These are phyloP conservation scores for Hygrophoropsis aurantiaca DNA, from an alignment of 768 basidiomycete species.

Conservation along the genomic window DNA sequence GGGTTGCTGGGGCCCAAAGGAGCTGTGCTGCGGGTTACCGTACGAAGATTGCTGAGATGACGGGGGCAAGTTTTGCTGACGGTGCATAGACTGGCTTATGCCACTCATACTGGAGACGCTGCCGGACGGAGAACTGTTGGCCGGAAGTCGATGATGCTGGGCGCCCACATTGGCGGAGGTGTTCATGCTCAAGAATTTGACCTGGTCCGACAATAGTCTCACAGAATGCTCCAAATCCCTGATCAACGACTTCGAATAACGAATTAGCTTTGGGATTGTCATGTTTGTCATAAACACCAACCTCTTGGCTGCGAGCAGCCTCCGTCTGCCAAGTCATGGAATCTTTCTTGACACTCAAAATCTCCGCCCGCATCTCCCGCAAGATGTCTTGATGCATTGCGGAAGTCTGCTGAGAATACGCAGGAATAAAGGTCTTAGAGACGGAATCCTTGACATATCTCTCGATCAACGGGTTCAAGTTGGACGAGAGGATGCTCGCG, in stretches of 20 bases:
- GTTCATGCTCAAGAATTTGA: constrained; percentile 75
- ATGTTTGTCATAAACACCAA: constrained; percentile 29
- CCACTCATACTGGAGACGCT: constrained; percentile 30
- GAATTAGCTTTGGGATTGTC: constrained; percentile 7
- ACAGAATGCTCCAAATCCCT: constrained; percentile 82
- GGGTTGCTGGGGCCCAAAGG: constrained; percentile 31
- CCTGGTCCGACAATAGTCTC: constrained; percentile 72
- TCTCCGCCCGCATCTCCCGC: constrained; percentile 72
- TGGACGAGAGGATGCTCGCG: constrained; percentile 68
- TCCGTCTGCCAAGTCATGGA: constrained; percentile 81
- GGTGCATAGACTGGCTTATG: constrained; percentile 37
- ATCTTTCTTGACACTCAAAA: constrained; percentile 77
- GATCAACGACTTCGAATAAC: constrained; percentile 55
- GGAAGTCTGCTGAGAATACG: constrained; percentile 72
- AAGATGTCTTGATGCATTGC: constrained; percentile 79
- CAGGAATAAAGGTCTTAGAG: constrained; percentile 69
- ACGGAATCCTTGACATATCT: constrained; percentile 81
- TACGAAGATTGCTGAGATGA: constrained; percentile 36
- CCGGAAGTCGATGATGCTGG: constrained; percentile 36
- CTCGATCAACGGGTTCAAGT: constrained; percentile 75
- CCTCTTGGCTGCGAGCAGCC: constrained; percentile 76
- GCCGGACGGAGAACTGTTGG: constrained; percentile 31
- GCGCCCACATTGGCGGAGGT: constrained; percentile 25
- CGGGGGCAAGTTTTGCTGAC: constrained; percentile 32
- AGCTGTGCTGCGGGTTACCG: constrained; percentile 26